Percentiles rank a stretch among this genome's conserved stretches.
These are phyloP conservation scores for Pholiota conissans DNA, from an alignment of 768 basidiomycete genomes.

Conservation along the genomic window DNA sequence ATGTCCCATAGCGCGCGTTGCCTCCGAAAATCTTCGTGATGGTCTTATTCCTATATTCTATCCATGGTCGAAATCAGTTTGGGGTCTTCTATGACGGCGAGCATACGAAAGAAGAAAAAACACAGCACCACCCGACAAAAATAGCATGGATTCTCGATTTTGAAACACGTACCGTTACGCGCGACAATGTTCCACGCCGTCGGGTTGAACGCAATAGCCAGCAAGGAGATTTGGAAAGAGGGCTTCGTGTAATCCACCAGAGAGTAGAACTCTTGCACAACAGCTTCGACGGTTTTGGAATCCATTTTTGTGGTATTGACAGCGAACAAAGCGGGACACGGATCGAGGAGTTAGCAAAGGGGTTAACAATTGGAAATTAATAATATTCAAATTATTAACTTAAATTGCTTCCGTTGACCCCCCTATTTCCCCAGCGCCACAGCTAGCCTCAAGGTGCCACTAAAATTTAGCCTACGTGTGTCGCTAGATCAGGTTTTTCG, in stretches of 20 bases:
- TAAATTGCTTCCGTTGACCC: not conserved
- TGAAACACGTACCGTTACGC: constrained; percentile 70
- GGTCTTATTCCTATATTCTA: constrained; percentile 78
- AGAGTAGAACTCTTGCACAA: constrained; percentile 14
- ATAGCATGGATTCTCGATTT: not conserved
- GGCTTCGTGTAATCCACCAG: constrained; percentile 61
- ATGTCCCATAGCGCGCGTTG: constrained; percentile 74
- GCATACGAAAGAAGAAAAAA: not conserved
- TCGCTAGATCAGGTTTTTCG: no score
- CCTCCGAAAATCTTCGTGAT: constrained; percentile 84
- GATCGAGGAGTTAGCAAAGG: no score
- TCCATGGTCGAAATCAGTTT: not conserved
- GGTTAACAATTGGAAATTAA: no score
- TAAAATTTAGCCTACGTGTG: no score
- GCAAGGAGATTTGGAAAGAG: constrained; percentile 66
- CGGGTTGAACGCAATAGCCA: constrained; percentile 85
- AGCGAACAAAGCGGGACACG: not conserved
- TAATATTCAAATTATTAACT: not conserved
- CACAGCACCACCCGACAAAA: not conserved
- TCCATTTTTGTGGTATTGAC: constrained; percentile 13
- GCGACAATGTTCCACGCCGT: constrained; percentile 96
- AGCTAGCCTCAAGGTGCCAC: not conserved
- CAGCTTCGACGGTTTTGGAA: constrained; percentile 13
- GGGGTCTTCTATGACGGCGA: not conserved
- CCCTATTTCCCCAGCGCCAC: not conserved